Conservation (phyloP, 257 asterid genomes). For the Schizonepeta tenuifolia region DNA sequence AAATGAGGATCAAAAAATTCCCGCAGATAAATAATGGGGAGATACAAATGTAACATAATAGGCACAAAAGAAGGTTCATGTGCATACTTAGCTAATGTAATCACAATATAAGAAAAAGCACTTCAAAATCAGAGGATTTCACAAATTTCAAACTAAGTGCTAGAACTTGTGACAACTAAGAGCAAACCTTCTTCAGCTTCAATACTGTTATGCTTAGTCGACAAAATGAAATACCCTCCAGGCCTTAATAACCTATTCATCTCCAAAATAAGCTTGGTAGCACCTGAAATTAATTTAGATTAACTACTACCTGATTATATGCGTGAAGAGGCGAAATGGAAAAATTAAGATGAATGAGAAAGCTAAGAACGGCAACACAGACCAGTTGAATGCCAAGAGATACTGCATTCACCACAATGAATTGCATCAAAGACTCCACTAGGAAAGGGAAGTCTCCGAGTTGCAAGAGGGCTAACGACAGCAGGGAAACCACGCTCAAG, state of each 20-base stretch:
- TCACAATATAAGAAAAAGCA: background rate
- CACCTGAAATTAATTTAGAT: conserved; percentile 57
- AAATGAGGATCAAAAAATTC: background rate
- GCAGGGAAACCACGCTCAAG: conserved; percentile 97
- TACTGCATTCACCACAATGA: conserved; percentile 81
- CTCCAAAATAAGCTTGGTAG: conserved; percentile 75
- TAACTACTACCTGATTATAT: background rate
- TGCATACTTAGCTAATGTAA: background rate
- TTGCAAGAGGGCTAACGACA: conserved; percentile 72
- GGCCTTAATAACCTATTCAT: conserved; percentile 95
- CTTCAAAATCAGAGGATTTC: background rate
- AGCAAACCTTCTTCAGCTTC: conserved; percentile 92
- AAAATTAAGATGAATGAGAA: conserved; percentile 25
- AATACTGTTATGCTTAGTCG: conserved; percentile 69
- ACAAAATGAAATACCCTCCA: conserved; percentile 89
- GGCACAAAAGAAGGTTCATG: background rate
- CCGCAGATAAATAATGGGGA: background rate
- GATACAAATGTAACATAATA: background rate
- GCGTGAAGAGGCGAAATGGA: background rate
- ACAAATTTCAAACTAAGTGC: conserved; percentile 1
- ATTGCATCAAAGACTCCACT: conserved; percentile 92
- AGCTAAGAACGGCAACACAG: conserved; percentile 34
- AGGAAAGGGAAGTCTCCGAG: conserved; percentile 84
- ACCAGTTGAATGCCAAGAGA: conserved; percentile 91
- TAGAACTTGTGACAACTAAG: conserved; percentile 20